Percentiles rank a stretch among this genome's conserved stretches.
Conservation (phyloP, 1,284 basidiomycete species). For the Naganishia albida region DNA sequence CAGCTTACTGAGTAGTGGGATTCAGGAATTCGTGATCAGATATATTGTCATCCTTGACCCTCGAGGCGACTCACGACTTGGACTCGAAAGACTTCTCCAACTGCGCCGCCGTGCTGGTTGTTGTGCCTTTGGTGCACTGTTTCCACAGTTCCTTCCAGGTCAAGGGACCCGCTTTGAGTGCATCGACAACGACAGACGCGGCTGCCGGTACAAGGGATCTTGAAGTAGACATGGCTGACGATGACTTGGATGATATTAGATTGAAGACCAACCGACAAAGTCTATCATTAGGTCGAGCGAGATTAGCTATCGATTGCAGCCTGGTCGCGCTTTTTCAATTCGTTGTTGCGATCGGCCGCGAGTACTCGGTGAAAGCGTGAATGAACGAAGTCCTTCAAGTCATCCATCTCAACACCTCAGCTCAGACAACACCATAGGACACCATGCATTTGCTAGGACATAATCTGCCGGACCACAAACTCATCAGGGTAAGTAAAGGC, state of each 20-base stretch:
- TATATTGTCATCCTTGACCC: not conserved
- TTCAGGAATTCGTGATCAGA: not conserved
- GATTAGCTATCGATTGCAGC: not conserved
- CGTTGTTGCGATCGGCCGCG: conserved; percentile 7
- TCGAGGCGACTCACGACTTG: conserved; percentile 11
- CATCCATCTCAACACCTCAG: not conserved
- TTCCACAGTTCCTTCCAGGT: conserved; percentile 34
- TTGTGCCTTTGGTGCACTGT: conserved; percentile 4
- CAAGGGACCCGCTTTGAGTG: conserved; percentile 28
- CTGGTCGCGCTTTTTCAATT: conserved; percentile 1
- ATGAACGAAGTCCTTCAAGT: not conserved
- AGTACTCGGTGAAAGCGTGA: too few relatives aligned
- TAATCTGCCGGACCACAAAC: conserved; percentile 57
- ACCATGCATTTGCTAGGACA: conserved; percentile 56
- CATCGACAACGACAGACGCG: conserved; percentile 25
- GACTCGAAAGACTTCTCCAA: conserved; percentile 26
- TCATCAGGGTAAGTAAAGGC: conserved; percentile 49
- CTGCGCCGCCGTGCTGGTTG: not conserved
- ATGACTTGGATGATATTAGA: not conserved
- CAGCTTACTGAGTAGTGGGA: conserved; percentile 39
- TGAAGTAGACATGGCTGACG: conserved; percentile 9
- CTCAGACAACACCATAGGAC: conserved; percentile 9
- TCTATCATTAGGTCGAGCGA: too few relatives aligned
- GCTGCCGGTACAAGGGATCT: conserved; percentile 32
- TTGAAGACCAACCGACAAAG: not conserved